phyloP scores from a whole-genome alignment of 2,329 filamentous ascomycete genomes.

The Talaromyces sp. region DNA sequence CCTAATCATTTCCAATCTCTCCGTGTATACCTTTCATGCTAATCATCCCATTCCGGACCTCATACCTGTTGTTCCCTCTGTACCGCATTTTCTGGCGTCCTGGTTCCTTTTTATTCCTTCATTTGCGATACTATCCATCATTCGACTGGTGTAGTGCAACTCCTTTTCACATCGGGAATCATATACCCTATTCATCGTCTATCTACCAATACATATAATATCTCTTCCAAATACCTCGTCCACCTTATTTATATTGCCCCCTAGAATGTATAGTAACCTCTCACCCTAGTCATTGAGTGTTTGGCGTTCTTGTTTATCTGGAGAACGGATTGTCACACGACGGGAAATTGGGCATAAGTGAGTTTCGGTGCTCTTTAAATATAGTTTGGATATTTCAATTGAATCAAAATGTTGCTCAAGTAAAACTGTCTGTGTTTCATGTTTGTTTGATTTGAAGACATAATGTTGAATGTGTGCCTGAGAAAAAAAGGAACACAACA shows the following conservation, averaged over 20 bases:
- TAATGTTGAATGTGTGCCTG: neutral
- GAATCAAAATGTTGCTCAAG: neutral
- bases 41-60: neutral
- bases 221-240: neutral
- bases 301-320: neutral
- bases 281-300: neutral
- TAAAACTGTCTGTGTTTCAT: neutral
- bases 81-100: conserved; percentile 12
- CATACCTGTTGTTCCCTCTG: neutral
- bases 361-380: neutral
- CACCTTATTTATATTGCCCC: neutral
- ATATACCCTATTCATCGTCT: neutral
- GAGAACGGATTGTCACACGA: neutral
- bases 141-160: neutral
- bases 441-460: no score
- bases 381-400: neutral
- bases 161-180: neutral
- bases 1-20: neutral
- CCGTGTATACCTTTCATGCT: neutral
- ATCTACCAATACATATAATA: conserved; percentile 2
- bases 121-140: neutral
- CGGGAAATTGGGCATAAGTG: neutral
- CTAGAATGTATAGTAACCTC: neutral
- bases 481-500: neutral
- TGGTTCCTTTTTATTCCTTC: neutral